Evolutionary conservation across 257 asterid species (phyloP).

Genomic region (Solanum arcanum): DNA sequence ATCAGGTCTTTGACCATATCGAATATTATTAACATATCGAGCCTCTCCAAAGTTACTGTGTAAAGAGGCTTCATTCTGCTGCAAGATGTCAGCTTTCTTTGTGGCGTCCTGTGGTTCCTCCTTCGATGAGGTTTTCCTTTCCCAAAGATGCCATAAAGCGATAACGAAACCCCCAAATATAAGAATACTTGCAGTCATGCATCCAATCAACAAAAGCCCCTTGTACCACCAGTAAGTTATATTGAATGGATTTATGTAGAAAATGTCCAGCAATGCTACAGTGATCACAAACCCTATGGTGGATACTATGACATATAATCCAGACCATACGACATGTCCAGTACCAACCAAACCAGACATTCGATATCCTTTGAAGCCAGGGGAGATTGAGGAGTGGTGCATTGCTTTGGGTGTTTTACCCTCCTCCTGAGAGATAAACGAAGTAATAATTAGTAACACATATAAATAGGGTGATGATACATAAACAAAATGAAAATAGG

Average conservation of each 20-base stretch:
- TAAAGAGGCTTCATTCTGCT: not conserved
- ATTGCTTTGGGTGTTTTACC: slow-evolving; percentile 31
- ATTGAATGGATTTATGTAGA: slow-evolving; percentile 49
- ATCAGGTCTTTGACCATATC: slow-evolving; percentile 67
- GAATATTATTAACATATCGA: slow-evolving; percentile 17
- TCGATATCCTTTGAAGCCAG: slow-evolving; percentile 24
- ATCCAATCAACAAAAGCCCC: slow-evolving; percentile 48
- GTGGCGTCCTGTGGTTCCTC: slow-evolving; percentile 1
- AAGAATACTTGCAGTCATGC: slow-evolving; percentile 44
- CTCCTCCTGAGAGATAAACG: slow-evolving; percentile 47
- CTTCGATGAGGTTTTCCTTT: slow-evolving; percentile 15
- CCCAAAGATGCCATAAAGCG: slow-evolving; percentile 67
- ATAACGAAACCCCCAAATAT: slow-evolving; percentile 68
- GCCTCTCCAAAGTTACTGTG: slow-evolving; percentile 12
- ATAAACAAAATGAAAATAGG: not conserved
- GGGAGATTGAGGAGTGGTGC: slow-evolving; percentile 12
- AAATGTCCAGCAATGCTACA: slow-evolving; percentile 25
- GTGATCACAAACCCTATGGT: slow-evolving; percentile 47
- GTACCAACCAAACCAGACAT: slow-evolving; percentile 82
- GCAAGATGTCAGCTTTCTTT: not conserved
- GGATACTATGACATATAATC: slow-evolving; percentile 43
- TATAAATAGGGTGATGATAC: not conserved
- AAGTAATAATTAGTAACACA: not conserved
- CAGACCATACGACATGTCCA: slow-evolving; percentile 74
- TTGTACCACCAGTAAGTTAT: slow-evolving; percentile 51